These are phyloP conservation scores for Herpetospermum pedunculosum DNA, from an alignment of 306 rosid genomes.

Conservation along the genomic window DNA sequence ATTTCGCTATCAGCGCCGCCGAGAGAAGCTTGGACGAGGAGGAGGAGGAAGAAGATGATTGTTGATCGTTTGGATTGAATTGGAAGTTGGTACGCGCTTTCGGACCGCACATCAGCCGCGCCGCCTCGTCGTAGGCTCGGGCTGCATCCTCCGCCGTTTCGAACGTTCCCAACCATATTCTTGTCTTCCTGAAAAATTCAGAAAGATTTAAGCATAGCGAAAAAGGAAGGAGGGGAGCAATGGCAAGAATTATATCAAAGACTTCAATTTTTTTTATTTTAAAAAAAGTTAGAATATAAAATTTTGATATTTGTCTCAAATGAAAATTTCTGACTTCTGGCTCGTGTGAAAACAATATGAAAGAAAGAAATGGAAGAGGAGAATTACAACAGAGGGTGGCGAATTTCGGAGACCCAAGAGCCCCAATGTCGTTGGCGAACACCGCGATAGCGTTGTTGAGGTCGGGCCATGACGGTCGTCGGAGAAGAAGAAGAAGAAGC, in stretches of 20 bases:
- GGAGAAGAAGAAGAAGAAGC: not conserved
- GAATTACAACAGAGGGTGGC: slow-evolving; percentile 82
- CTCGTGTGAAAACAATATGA: not conserved
- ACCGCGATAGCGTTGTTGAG: slow-evolving; percentile 89
- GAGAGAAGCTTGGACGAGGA: slow-evolving; percentile 38
- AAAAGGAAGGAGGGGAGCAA: not conserved
- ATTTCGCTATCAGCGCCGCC: slow-evolving; percentile 44
- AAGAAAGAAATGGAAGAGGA: not conserved
- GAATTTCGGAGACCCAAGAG: slow-evolving; percentile 99
- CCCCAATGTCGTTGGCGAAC: slow-evolving; percentile 99
- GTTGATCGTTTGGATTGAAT: slow-evolving; percentile 39
- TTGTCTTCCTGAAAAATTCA: slow-evolving; percentile 42
- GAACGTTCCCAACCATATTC: slow-evolving; percentile 83
- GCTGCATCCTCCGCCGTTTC: slow-evolving; percentile 89
- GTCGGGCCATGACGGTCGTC: slow-evolving; percentile 52
- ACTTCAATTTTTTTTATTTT: no score
- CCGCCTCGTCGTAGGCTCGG: slow-evolving; percentile 86
- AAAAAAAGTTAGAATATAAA: no score
- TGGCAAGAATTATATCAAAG: no score
- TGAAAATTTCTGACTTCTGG: not conserved
- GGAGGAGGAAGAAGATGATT: slow-evolving; percentile 15
- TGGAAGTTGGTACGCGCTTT: slow-evolving; percentile 69
- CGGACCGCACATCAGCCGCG: slow-evolving; percentile 64
- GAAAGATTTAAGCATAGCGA: not conserved
- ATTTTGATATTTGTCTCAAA: not conserved